Conservation (phyloP, 208 protist genomes). For the Crithidia fasciculata region DNA sequence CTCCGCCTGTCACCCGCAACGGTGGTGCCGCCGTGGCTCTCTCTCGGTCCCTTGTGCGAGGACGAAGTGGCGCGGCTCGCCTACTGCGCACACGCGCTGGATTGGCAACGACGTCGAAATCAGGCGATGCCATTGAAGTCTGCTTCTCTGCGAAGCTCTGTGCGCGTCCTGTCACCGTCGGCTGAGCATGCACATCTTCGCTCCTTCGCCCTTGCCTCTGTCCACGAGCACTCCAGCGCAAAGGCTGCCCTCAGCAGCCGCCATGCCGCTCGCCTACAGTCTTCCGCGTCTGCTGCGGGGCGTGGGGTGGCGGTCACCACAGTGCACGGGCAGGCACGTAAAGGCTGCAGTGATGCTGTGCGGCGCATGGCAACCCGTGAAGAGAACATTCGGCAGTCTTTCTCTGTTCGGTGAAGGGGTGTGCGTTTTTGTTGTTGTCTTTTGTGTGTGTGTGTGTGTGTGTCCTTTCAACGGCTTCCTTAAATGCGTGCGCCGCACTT, state of each 20-base stretch:
- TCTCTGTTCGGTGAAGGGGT: conserved; percentile 36
- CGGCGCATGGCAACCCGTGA: conserved; percentile 74
- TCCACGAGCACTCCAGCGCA: conserved; percentile 26
- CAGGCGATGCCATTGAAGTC: not conserved
- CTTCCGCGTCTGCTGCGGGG: not conserved
- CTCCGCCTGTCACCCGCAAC: conserved; percentile 1
- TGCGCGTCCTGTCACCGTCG: conserved; percentile 26
- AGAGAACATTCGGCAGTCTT: conserved; percentile 79
- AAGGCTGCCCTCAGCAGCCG: conserved; percentile 20
- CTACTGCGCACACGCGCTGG: conserved; percentile 41
- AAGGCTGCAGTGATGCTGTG: conserved; percentile 58
- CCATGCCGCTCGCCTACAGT: conserved; percentile 16
- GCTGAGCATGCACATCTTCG: conserved; percentile 34
- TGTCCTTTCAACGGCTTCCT: not conserved
- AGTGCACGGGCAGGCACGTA: conserved; percentile 56
- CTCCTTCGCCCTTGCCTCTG: conserved; percentile 14
- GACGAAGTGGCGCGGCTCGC: conserved; percentile 39
- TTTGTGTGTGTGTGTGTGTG: not conserved
- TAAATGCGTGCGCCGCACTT: no score
- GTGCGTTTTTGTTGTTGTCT: no score
- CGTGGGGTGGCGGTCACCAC: not conserved
- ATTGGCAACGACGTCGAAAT: conserved; percentile 16
- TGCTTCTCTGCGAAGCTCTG: not conserved
- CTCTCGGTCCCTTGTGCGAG: conserved; percentile 51
- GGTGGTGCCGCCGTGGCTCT: conserved; percentile 28